Evolutionary conservation across 2,329 filamentous ascomycete genomes (phyloP).

Genomic region (Sclerotinia minor): DNA sequence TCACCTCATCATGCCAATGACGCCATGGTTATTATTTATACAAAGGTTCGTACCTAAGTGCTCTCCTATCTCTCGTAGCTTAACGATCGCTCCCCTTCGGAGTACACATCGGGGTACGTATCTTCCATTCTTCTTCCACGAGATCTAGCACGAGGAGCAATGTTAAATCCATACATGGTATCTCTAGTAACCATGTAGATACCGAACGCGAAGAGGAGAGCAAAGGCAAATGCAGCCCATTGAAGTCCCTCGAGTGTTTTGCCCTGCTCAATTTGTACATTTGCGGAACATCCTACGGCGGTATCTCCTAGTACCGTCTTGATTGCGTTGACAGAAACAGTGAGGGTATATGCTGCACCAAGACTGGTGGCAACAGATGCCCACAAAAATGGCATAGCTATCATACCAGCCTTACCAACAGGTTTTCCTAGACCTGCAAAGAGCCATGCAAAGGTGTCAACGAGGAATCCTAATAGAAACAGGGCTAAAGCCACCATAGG

Average conservation of each 20-base stretch:
- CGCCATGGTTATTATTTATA: neutral
- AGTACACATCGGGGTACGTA: constrained; percentile 10
- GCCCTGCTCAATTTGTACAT: constrained; percentile 15
- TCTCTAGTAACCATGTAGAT: constrained; percentile 22
- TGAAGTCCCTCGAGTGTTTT: constrained; percentile 18
- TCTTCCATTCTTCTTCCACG: constrained; percentile 17
- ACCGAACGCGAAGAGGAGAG: constrained; percentile 16
- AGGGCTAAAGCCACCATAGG: neutral
- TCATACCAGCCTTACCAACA: neutral
- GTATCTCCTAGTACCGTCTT: constrained; percentile 6
- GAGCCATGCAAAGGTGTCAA: constrained; percentile 18
- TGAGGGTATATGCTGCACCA: constrained; percentile 16
- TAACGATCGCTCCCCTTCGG: neutral
- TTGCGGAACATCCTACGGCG: constrained; percentile 10
- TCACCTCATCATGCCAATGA: neutral
- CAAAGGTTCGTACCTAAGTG: neutral
- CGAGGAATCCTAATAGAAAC: constrained; percentile 11
- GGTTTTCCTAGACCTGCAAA: constrained; percentile 18
- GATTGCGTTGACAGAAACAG: constrained; percentile 17
- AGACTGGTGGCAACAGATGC: constrained; percentile 8
- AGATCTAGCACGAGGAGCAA: constrained; percentile 9
- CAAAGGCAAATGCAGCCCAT: constrained; percentile 16
- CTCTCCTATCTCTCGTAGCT: constrained; percentile 15
- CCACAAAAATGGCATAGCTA: constrained; percentile 21
- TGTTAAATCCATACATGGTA: constrained; percentile 17